Evolutionary conservation across 2,329 filamentous ascomycete genomes (phyloP).

Genomic region (Botrytis deweyae): DNA sequence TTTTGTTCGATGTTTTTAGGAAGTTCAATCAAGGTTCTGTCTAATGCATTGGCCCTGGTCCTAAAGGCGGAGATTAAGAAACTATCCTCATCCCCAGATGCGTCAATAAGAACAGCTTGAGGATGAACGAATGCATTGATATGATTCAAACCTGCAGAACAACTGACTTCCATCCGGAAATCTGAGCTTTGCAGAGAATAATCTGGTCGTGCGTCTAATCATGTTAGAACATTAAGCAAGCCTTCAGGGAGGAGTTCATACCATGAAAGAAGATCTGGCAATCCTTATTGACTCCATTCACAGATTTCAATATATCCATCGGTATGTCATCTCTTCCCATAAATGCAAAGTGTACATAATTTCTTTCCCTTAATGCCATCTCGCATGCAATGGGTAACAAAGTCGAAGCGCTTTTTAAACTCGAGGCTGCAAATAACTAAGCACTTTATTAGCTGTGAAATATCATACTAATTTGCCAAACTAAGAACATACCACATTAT

Average conservation of each 20-base stretch:
- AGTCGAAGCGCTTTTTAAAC: constrained; percentile 67
- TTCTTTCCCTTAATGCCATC: constrained; percentile 70
- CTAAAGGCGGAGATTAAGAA: constrained; percentile 65
- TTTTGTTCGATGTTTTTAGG: constrained; percentile 61
- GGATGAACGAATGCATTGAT: constrained; percentile 74
- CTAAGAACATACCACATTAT: constrained; percentile 61
- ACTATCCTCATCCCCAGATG: constrained; percentile 61
- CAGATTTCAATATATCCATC: constrained; percentile 64
- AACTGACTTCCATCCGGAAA: constrained; percentile 63
- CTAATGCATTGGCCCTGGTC: constrained; percentile 51
- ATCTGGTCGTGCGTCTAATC: constrained; percentile 72
- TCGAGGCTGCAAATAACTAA: constrained; percentile 71
- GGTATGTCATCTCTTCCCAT: constrained; percentile 71
- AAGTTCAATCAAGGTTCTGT: constrained; percentile 70
- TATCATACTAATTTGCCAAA: background rate
- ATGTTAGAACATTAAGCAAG: constrained; percentile 23
- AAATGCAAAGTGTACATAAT: constrained; percentile 77
- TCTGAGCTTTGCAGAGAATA: constrained; percentile 68
- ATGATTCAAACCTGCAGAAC: constrained; percentile 67
- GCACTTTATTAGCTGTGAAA: constrained; percentile 19
- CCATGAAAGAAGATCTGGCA: constrained; percentile 67
- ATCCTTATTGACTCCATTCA: constrained; percentile 73
- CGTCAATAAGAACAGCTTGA: constrained; percentile 66
- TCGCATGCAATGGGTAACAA: constrained; percentile 82
- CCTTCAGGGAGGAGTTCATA: constrained; percentile 22